Evolutionary conservation across 306 rosid species (phyloP).

Genomic region (Ochetophila trinervis): DNA sequence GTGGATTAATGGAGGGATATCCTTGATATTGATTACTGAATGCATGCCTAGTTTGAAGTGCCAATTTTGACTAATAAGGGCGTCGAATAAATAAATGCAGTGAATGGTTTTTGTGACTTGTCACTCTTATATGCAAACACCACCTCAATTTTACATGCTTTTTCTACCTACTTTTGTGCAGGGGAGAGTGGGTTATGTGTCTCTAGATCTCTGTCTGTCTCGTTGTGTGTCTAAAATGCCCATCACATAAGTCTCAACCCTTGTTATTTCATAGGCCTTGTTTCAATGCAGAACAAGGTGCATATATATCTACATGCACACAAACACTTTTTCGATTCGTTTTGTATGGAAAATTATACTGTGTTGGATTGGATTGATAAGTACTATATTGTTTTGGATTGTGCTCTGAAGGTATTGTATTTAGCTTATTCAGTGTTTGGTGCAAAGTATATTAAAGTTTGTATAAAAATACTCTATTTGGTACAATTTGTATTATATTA

Average conservation of each 20-base stretch:
- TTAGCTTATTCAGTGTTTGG: too few species aligned
- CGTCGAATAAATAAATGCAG: background rate
- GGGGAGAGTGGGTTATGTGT: background rate
- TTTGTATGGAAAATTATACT: too few species aligned
- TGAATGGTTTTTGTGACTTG: background rate
- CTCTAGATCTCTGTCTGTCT: background rate
- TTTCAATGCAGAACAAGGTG: too few species aligned
- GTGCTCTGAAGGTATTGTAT: too few species aligned
- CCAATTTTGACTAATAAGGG: constrained; percentile 18
- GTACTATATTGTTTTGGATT: too few species aligned
- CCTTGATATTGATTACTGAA: background rate
- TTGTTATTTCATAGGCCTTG: background rate
- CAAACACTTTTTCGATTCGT: too few species aligned
- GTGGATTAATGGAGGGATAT: background rate
- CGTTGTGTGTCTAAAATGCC: too few species aligned
- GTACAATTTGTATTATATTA: too few species aligned
- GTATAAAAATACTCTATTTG: too few species aligned
- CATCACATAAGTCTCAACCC: background rate
- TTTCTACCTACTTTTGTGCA: background rate
- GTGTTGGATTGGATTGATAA: too few species aligned
- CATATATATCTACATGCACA: too few species aligned
- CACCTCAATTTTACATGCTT: background rate
- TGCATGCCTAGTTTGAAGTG: constrained; percentile 42
- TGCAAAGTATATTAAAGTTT: too few species aligned
- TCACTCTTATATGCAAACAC: background rate